Evolutionary conservation across 331 rosid genomes (phyloP), one percentile per base, ranked within the genome.

Genomic region (Stylosanthes scabra): DNA sequence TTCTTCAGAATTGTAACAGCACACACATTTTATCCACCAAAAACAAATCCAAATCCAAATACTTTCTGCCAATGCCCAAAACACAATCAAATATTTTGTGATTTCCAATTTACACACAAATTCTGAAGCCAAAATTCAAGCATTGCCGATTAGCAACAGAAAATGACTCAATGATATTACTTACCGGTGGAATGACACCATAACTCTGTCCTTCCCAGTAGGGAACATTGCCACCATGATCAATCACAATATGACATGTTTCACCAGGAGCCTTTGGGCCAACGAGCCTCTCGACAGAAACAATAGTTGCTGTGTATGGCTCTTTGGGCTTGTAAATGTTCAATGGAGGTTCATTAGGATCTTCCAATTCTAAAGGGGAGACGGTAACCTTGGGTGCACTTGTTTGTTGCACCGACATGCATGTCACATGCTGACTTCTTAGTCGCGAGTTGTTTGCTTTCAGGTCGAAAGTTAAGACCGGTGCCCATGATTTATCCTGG

Each of bases 181-280:
- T 87, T 86, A 95, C 99, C 3, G 97, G 97, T 50, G 99, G 97
- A 74, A 95, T 90, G 7, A 95, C 89, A 47, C 99, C 99, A 61
- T 95, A 95, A 85, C 97, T 95, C 78, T 95, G 97, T 57, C 99
- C 99, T 87, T 95, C 99, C 99, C 99, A 95, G 79, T 95, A 95
- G 45, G 97, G 99, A 73, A 92, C 96, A 82, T 92, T 92, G 59
- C 96, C 97, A 62, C 76, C 97, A 66, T 95, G 99, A 84, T 95
- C 96, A 63, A 94, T 91, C 84, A 94, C 97, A 74, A 94, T 81
- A 82, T 95, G 97, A 76, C 97, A 95, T 75, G 99, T 92, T 83
- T 95, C 99, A 59, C 99, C 99, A 16, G 99, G 99, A 70, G 99
- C 97, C 50, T 88, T 92, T 11, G 89, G 96, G 71, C 99, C 97